Percentiles rank a stretch among this genome's conserved stretches.
Evolutionary conservation across 116 monocot species (phyloP).

Genomic region (Posidonia oceanica): DNA sequence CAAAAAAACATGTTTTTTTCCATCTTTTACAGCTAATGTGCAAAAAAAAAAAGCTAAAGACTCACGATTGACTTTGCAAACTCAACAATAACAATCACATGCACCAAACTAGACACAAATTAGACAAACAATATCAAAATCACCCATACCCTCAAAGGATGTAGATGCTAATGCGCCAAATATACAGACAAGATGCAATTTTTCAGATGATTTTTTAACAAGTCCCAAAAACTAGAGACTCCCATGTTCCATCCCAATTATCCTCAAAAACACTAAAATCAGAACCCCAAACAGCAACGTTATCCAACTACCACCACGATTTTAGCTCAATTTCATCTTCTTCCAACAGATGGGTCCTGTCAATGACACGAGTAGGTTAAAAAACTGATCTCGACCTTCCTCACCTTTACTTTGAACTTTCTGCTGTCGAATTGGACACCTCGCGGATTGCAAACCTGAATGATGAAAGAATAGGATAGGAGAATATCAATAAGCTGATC

Average conservation of each 20-base stretch:
- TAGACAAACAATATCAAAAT: not conserved
- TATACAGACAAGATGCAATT: not conserved
- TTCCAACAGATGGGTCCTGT: too few species aligned
- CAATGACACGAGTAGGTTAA: not conserved
- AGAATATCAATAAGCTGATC: too few species aligned
- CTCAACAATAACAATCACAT: not conserved
- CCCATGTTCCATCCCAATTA: not conserved
- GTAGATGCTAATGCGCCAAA: not conserved
- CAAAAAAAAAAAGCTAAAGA: not conserved
- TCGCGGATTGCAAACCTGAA: too few species aligned
- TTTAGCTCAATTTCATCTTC: too few species aligned
- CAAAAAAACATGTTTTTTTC: not conserved
- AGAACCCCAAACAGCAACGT: not conserved
- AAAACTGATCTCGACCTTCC: not conserved
- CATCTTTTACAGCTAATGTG: not conserved
- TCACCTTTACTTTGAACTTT: not conserved
- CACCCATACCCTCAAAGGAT: not conserved
- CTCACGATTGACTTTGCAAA: not conserved
- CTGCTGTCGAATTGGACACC: not conserved
- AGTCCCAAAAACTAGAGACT: not conserved
- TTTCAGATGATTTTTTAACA: not conserved
- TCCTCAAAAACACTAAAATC: not conserved
- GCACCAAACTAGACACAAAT: not conserved
- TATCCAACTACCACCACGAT: too few species aligned
- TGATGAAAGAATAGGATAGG: too few species aligned